These are phyloP conservation scores for Linderniella brevidens DNA, from an alignment of 257 asterid species.

Conservation along the genomic window DNA sequence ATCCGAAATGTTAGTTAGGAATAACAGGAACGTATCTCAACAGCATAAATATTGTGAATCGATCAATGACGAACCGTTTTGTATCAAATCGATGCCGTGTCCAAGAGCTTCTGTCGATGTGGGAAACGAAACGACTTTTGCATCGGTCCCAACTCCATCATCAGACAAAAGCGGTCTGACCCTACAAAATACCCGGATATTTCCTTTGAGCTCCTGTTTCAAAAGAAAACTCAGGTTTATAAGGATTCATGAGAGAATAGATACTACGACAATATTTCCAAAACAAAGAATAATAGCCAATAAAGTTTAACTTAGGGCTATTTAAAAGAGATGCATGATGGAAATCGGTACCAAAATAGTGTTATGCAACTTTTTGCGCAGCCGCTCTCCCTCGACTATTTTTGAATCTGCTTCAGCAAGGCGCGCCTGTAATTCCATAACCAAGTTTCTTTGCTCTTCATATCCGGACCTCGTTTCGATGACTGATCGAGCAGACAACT, in stretches of 20 bases:
- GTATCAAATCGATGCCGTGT: slow-evolving; percentile 63
- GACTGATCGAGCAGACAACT: slow-evolving; percentile 60
- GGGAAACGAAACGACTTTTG: slow-evolving; percentile 65
- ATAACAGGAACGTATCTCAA: neutral
- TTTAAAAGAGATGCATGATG: neutral
- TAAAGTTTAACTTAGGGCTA: neutral
- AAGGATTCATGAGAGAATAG: neutral
- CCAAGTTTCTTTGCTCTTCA: slow-evolving; percentile 42
- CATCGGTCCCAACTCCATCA: slow-evolving; percentile 45
- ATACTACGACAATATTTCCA: neutral
- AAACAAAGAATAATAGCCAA: neutral
- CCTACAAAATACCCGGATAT: slow-evolving; percentile 86
- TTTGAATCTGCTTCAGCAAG: slow-evolving; percentile 70
- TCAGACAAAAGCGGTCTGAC: slow-evolving; percentile 79
- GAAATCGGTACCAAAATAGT: slow-evolving; percentile 59
- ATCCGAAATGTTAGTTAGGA: slow-evolving; percentile 2
- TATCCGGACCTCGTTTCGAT: slow-evolving; percentile 51
- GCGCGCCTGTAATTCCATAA: slow-evolving; percentile 40
- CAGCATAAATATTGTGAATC: slow-evolving; percentile 1
- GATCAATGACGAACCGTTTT: slow-evolving; percentile 36
- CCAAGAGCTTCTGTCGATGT: slow-evolving; percentile 49
- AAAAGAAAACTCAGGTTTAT: neutral
- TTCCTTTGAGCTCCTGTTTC: slow-evolving; percentile 80
- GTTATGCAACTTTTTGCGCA: slow-evolving; percentile 84
- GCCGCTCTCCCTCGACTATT: slow-evolving; percentile 69